phyloP scores from a whole-genome alignment of 108 stramenopile genomes.

The Stephanodiscus minutulus region DNA sequence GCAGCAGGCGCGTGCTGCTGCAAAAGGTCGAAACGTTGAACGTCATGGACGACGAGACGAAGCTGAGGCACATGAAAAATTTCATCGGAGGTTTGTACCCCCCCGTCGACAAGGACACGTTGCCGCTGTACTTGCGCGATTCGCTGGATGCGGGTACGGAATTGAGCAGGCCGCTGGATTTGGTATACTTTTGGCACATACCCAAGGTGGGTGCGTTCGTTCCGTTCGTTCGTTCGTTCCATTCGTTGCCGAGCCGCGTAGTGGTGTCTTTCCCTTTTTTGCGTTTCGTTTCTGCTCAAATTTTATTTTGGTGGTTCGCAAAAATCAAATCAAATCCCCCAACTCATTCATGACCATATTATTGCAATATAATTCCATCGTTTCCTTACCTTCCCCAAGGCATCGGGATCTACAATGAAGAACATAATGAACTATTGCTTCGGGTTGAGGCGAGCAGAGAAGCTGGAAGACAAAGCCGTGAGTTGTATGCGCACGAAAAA shows the following conservation, averaged over 20 bases:
- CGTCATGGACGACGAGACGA: slow-evolving; percentile 3
- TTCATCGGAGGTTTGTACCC: slow-evolving; percentile 35
- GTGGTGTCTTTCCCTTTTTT: too few species aligned
- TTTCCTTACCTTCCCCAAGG: slow-evolving; percentile 1
- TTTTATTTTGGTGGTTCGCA: too few species aligned
- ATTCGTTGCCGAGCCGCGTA: too few species aligned
- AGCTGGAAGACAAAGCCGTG: slow-evolving; percentile 15
- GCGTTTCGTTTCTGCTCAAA: too few species aligned
- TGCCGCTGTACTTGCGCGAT: slow-evolving; percentile 29
- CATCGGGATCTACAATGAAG: slow-evolving; percentile 30
- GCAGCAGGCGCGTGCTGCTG: too few species aligned
- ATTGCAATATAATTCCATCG: too few species aligned
- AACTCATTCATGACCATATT: too few species aligned
- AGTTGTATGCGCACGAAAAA: not conserved
- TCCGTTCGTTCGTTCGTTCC: not conserved
- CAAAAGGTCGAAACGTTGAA: too few species aligned
- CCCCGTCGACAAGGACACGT: slow-evolving; percentile 15
- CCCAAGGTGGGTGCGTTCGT: slow-evolving; percentile 14
- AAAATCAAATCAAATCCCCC: too few species aligned
- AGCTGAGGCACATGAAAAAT: slow-evolving; percentile 9
- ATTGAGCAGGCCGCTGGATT: not conserved
- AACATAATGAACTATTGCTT: slow-evolving; percentile 39
- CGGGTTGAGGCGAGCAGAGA: slow-evolving; percentile 29
- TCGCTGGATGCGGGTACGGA: not conserved
- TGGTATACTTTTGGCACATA: slow-evolving; percentile 34